Evolutionary conservation across 495 filamentous ascomycete species (phyloP).

Genomic region (Penicillium cosmopolitanum): DNA sequence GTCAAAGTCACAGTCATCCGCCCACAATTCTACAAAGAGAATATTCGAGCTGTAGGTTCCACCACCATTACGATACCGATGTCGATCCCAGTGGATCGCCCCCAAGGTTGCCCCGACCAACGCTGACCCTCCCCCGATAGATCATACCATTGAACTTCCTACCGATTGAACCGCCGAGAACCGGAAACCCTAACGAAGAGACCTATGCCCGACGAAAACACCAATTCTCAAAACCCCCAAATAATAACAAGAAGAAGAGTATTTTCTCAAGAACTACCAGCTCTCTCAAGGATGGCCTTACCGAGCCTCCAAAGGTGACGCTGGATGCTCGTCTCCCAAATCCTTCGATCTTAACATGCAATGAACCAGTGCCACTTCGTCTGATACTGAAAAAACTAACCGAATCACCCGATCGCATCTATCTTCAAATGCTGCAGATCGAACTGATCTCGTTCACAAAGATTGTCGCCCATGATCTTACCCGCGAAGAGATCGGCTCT

Average conservation of each 20-base stretch:
- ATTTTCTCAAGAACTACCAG: conserved; percentile 55
- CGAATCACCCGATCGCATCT: conserved; percentile 64
- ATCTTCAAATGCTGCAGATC: conserved; percentile 78
- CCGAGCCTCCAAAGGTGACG: conserved; percentile 53
- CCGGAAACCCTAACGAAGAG: conserved; percentile 68
- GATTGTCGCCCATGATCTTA: conserved; percentile 73
- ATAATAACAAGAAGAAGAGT: conserved; percentile 50
- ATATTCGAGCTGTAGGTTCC: conserved; percentile 64
- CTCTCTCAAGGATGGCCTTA: conserved; percentile 22
- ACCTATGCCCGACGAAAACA: conserved; percentile 82
- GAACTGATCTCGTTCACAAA: conserved; percentile 77
- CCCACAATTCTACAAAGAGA: conserved; percentile 82
- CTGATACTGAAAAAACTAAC: conserved; percentile 75
- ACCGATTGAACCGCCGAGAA: conserved; percentile 87
- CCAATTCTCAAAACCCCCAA: conserved; percentile 61
- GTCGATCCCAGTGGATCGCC: too few relatives aligned
- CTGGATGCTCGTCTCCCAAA: conserved; percentile 86
- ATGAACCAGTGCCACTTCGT: conserved; percentile 78
- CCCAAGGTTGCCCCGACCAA: not conserved
- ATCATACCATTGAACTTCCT: conserved; percentile 74
- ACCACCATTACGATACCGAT: too few relatives aligned
- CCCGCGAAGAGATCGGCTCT: conserved; percentile 62
- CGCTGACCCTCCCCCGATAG: conserved; percentile 32
- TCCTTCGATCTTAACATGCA: conserved; percentile 87
- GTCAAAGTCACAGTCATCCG: conserved; percentile 88